These are phyloP conservation scores for Mucor saturninus DNA, from an alignment of 371 early-diverging fungal genomes.

Conservation along the genomic window DNA sequence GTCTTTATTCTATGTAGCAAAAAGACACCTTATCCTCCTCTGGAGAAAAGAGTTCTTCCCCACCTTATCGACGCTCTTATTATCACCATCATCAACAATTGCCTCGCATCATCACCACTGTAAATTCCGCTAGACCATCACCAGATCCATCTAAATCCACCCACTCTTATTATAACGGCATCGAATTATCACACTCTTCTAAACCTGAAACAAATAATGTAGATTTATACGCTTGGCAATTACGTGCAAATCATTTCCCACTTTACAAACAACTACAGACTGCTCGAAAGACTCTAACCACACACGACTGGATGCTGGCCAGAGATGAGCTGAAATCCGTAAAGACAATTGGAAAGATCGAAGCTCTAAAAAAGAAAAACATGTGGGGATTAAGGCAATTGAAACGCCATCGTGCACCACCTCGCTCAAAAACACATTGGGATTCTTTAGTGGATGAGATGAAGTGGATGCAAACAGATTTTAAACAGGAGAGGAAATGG, in stretches of 20 bases:
- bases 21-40: conserved; percentile 1
- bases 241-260: conserved; percentile 74
- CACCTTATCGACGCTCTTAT: neutral
- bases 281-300: conserved; percentile 76
- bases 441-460: conserved; percentile 88
- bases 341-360: conserved; percentile 76
- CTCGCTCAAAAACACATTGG: conserved; percentile 83
- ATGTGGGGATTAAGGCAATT: conserved; percentile 86
- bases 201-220: conserved; percentile 45
- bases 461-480: conserved; percentile 90
- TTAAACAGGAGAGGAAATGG: conserved; percentile 85
- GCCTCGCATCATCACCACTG: conserved; percentile 8
- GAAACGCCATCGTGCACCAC: conserved; percentile 69
- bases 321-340: conserved; percentile 83
- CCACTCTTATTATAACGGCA: conserved; percentile 64
- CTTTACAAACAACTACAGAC: conserved; percentile 69
- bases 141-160: conserved; percentile 72
- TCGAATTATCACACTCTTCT: conserved; percentile 29
- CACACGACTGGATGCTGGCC: conserved; percentile 87
- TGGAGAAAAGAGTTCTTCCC: neutral
- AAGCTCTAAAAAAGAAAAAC: conserved; percentile 76
- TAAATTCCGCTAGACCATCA: conserved; percentile 14
- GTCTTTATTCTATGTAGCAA: conserved; percentile 8
- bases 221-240: conserved; percentile 77
- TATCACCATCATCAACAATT: neutral